phyloP scores from a whole-genome alignment of 2,329 filamentous ascomycete genomes.

The Cordyceps farinosa region DNA sequence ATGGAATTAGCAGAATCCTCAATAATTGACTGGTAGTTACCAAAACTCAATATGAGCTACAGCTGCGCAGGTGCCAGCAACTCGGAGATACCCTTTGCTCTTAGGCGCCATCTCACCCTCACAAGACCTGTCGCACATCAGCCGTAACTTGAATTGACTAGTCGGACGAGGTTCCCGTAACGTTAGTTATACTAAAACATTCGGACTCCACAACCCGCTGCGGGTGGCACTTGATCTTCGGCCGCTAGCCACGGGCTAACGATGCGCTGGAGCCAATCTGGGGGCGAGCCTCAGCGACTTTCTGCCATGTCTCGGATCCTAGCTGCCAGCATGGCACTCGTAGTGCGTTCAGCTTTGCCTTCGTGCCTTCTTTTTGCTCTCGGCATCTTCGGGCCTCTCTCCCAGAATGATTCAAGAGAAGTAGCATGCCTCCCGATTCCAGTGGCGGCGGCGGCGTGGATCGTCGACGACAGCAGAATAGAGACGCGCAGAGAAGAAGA shows the following conservation, averaged over 20 bases:
- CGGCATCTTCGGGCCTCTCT: background rate
- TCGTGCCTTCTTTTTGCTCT: background rate
- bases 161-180: background rate
- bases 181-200: background rate
- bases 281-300: background rate
- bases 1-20: too few species aligned
- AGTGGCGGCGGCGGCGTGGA: background rate
- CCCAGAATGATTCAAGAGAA: background rate
- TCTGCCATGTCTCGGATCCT: too few species aligned
- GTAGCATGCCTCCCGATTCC: background rate
- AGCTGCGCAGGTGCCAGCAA: too few species aligned
- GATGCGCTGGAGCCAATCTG: background rate
- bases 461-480: background rate
- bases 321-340: background rate
- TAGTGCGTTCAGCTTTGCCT: background rate
- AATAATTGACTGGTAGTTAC: too few species aligned
- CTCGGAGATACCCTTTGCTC: too few species aligned
- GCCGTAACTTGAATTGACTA: too few species aligned
- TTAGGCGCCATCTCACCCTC: too few species aligned
- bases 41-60: too few species aligned
- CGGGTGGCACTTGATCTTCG: background rate
- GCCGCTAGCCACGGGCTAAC: background rate
- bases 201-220: background rate
- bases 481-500: background rate
- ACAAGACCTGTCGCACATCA: too few species aligned